A percentile compares a stretch with the other conserved stretches of the same genome.
phyloP scores from a whole-genome alignment of 2,329 filamentous ascomycete genomes.

The Lecanicillium sp. region DNA sequence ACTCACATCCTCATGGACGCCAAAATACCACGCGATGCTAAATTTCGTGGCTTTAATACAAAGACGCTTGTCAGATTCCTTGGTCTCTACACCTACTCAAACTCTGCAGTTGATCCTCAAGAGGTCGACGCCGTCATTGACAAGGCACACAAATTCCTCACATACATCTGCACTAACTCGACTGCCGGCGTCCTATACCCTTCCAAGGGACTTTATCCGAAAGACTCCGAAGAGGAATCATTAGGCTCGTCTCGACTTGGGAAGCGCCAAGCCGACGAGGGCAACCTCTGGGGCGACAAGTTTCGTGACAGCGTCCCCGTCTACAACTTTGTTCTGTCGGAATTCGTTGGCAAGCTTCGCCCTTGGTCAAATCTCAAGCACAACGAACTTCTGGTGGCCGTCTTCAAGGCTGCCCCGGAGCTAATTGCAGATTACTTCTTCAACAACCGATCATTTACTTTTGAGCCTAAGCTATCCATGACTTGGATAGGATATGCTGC shows the following conservation, averaged over 20 bases:
- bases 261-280: conserved; percentile 50
- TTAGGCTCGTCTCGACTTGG: conserved; percentile 19
- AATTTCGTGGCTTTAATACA: conserved; percentile 68
- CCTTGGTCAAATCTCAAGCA: conserved; percentile 79
- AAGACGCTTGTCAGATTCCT: conserved; percentile 65
- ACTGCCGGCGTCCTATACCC: conserved; percentile 67
- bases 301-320: conserved; percentile 61
- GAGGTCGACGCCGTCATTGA: conserved; percentile 48
- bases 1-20: conserved; percentile 66
- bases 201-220: conserved; percentile 78
- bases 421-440: conserved; percentile 82
- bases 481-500: conserved; percentile 94
- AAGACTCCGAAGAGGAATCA: conserved; percentile 48
- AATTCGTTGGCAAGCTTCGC: conserved; percentile 69
- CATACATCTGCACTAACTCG: conserved; percentile 64
- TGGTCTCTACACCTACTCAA: conserved; percentile 57
- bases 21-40: conserved; percentile 62
- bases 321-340: conserved; percentile 69
- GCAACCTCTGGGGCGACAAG: conserved; percentile 60
- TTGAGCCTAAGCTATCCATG: conserved; percentile 84
- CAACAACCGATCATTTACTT: conserved; percentile 69
- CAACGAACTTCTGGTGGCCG: conserved; percentile 69
- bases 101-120: conserved; percentile 32
- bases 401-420: conserved; percentile 77
- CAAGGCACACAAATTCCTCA: conserved; percentile 66